Evolutionary conservation across 129 eudicot genomes (phyloP), one percentile per base, ranked within the genome.

Genomic region (Calendula officinalis): DNA sequence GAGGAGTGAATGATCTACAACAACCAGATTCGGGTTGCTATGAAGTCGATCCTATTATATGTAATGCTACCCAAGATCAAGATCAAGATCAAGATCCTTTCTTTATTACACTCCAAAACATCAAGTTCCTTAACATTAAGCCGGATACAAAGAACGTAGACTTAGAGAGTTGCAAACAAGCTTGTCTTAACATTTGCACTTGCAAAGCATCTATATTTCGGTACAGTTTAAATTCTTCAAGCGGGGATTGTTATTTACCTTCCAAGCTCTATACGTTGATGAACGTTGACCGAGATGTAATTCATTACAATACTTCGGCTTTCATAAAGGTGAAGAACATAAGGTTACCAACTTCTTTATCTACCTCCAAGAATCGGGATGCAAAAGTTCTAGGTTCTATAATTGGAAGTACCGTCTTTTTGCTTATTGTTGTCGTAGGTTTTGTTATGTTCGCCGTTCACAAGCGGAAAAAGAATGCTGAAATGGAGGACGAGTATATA

Each of bases 151-250:
- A n/a, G 7, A 35, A 6, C 3, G 61, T 47, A 62, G 27, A 65
- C 59, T 40, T 9, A n/a, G 80, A 77, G 37, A 40, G 64, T 14
- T 81, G 82, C 56, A 81, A 73, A 58, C 46, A 40, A 51, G 80
- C 74, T 13, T 77, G 86, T 39, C 52, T 77, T 55, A 44, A 56
- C 13, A 72, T 72, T 33, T 81, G 82, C 57, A 50, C 70, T 3
- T 81, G 86, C 67, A 61, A 62, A 72, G 86, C 77, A 41, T 76
- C 79, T 9, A 3, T 81, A 13, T 81, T 81, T 50, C 56, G 5
- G 5, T 60, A 62, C 49, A 9, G 5, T 8, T 17, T 8, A 3
- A 47, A 56, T 59, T 32, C 50, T 45, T 64, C 67, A 36, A 3
- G 5, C 7, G 69, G 69, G 41, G 10, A 17, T 8, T 72, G 82